Evolutionary conservation across 1,284 basidiomycete species (phyloP).

Genomic region (Abortiporus biennis): DNA sequence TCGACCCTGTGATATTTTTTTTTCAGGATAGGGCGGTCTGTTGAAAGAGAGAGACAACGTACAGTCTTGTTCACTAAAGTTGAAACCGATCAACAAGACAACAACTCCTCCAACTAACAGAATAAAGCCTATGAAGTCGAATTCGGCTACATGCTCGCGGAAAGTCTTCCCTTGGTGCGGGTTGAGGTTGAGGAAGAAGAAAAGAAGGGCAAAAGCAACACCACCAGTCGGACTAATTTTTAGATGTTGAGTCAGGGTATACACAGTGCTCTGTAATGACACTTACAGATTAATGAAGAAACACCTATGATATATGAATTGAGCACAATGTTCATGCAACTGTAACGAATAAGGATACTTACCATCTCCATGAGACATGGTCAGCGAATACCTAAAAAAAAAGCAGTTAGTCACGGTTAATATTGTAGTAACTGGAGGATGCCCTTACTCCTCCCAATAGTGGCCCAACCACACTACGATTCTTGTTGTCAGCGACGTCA

Average conservation of each 20-base stretch:
- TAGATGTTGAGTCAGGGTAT: conserved; percentile 7
- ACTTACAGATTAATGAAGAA: conserved; percentile 71
- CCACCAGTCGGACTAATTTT: conserved; percentile 64
- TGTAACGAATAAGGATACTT: conserved; percentile 12
- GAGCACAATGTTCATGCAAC: background rate
- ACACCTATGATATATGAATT: conserved; percentile 36
- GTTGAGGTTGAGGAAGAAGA: conserved; percentile 82
- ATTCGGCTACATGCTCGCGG: conserved; percentile 53
- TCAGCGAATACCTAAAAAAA: conserved; percentile 52
- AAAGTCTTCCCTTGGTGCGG: conserved; percentile 56
- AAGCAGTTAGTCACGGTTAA: no score
- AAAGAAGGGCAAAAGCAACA: conserved; percentile 63
- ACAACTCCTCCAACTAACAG: conserved; percentile 71
- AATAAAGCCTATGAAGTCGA: conserved; percentile 73
- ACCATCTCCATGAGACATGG: conserved; percentile 74
- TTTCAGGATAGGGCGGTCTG: background rate
- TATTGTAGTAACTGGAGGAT: background rate
- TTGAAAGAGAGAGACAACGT: conserved; percentile 16
- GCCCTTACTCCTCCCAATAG: conserved; percentile 62
- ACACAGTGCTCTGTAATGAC: background rate
- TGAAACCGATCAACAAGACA: conserved; percentile 80
- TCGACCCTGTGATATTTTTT: conserved; percentile 23
- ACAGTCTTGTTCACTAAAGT: conserved; percentile 66
- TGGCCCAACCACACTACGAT: conserved; percentile 66
- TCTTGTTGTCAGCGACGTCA: no score